Evolutionary conservation across 371 early-diverging fungal species (phyloP).

Genomic region (Synchytrium microbalum): DNA sequence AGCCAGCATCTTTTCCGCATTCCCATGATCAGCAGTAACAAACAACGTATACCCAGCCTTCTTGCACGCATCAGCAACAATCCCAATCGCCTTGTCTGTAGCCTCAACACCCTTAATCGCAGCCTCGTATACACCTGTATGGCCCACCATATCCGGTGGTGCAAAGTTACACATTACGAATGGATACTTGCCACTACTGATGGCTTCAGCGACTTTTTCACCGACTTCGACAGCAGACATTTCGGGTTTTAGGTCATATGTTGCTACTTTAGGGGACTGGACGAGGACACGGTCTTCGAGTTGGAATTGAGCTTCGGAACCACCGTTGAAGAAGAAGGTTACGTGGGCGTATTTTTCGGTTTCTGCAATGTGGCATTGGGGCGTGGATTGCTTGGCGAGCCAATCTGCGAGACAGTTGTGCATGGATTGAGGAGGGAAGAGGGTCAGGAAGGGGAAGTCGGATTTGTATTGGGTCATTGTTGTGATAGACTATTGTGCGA

Average conservation of each 20-base stretch:
- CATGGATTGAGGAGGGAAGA: constrained; percentile 95
- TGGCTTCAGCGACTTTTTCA: constrained; percentile 79
- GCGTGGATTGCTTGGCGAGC: constrained; percentile 72
- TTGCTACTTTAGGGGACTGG: constrained; percentile 91
- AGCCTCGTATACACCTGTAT: constrained; percentile 96
- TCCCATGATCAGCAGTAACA: constrained; percentile 99
- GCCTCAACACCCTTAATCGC: constrained; percentile 89
- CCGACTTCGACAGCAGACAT: constrained; percentile 91
- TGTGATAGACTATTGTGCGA: constrained; percentile 48
- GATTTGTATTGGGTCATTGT: constrained; percentile 98
- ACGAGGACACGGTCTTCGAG: constrained; percentile 88
- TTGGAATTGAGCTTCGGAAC: constrained; percentile 80
- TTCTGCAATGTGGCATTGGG: constrained; percentile 96
- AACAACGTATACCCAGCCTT: constrained; percentile 84
- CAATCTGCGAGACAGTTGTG: constrained; percentile 96
- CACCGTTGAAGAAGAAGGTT: constrained; percentile 99
- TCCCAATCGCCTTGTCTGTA: constrained; percentile 92
- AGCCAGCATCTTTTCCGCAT: constrained; percentile 97
- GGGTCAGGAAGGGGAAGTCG: constrained; percentile 82
- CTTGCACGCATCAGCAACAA: constrained; percentile 87
- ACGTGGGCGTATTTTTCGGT: constrained; percentile 99
- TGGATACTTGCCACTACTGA: constrained; percentile 70
- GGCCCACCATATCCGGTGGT: constrained; percentile 98
- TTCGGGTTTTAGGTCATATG: constrained; percentile 94
- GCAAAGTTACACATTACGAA: constrained; percentile 99